phyloP scores from a whole-genome alignment of 148 eudicot genomes.

The Rhododendron vialii region DNA sequence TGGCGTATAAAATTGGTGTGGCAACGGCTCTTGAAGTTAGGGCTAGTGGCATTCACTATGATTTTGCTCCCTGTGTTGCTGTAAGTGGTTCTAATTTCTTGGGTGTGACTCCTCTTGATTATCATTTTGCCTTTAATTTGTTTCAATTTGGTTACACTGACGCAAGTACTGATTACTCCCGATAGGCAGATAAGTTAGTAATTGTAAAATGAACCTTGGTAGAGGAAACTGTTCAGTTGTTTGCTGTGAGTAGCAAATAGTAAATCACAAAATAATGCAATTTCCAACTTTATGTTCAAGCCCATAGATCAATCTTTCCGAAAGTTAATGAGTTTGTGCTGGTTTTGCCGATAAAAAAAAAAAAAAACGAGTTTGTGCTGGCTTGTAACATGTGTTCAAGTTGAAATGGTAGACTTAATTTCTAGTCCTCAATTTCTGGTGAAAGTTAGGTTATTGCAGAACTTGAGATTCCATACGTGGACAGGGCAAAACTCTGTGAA shows the following conservation, averaged over 20 bases:
- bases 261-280: not conserved
- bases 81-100: constrained; percentile 36
- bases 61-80: constrained; percentile 87
- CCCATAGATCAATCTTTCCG: not conserved
- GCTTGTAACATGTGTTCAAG: not conserved
- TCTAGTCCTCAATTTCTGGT: not conserved
- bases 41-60: constrained; percentile 74
- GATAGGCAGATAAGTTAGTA: not conserved
- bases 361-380: not conserved
- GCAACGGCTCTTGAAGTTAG: constrained; percentile 90
- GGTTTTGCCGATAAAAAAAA: too few relatives aligned
- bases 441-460: not conserved
- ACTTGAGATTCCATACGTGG: not conserved
- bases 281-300: not conserved
- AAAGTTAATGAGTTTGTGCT: not conserved
- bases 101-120: not conserved
- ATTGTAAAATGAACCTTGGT: not conserved
- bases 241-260: not conserved
- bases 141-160: not conserved
- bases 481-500: not conserved
- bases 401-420: not conserved
- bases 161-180: not conserved
- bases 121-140: not conserved
- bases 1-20: constrained; percentile 69
- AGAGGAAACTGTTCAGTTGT: not conserved